Evolutionary conservation across 352 stramenopile genomes (phyloP).

Genomic region (Phytophthora fragariaefolia): DNA sequence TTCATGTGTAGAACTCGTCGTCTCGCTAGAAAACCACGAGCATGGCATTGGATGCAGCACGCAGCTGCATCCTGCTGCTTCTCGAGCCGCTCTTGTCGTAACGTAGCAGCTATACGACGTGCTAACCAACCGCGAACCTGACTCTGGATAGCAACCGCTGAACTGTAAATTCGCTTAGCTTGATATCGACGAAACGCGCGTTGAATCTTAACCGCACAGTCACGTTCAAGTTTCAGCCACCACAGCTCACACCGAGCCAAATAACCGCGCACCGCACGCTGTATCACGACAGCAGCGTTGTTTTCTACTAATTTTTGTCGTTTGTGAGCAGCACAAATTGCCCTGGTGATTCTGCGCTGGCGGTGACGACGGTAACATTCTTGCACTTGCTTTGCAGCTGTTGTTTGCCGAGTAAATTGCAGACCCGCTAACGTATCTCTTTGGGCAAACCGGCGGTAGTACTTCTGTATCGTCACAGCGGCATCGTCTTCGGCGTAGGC

Average conservation of each 20-base stretch:
- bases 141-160: constrained; percentile 52
- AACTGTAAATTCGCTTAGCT: constrained; percentile 24
- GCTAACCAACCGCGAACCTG: constrained; percentile 36
- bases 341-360: constrained; percentile 45
- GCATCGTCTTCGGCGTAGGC: constrained; percentile 38
- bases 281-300: constrained; percentile 34
- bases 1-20: constrained; percentile 22
- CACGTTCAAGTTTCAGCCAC: constrained; percentile 15
- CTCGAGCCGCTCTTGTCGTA: constrained; percentile 26
- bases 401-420: constrained; percentile 19
- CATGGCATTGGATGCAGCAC: constrained; percentile 47
- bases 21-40: constrained; percentile 40
- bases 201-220: constrained; percentile 52
- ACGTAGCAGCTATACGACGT: constrained; percentile 9
- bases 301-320: constrained; percentile 30
- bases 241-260: constrained; percentile 28
- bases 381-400: constrained; percentile 49
- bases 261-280: constrained; percentile 40
- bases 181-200: constrained; percentile 36
- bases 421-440: constrained; percentile 42
- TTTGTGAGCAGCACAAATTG: constrained; percentile 35
- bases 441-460: constrained; percentile 48
- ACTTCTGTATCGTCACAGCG: constrained; percentile 48
- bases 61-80: constrained; percentile 29
- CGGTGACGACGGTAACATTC: constrained; percentile 38